phyloP scores from a whole-genome alignment of 371 early-diverging fungal genomes.

The Mucor saturninus region DNA sequence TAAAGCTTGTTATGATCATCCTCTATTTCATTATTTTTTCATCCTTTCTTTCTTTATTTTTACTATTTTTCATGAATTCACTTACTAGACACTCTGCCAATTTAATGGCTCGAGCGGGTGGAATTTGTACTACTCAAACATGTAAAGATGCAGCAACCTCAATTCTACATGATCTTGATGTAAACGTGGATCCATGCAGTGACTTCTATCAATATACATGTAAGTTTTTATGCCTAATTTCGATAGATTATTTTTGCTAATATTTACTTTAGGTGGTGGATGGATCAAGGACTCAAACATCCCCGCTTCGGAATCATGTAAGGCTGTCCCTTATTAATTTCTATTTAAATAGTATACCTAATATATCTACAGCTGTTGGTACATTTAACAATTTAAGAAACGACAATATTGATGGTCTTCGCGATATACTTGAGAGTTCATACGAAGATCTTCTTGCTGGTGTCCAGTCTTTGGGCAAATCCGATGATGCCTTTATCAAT shows the following conservation, averaged over 20 bases:
- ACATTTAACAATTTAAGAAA: constrained; percentile 32
- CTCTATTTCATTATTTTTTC: background rate
- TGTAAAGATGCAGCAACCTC: constrained; percentile 16
- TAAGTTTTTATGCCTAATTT: constrained; percentile 20
- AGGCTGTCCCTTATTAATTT: background rate
- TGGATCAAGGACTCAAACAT: constrained; percentile 47
- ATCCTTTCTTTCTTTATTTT: background rate
- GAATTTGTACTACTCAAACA: constrained; percentile 12
- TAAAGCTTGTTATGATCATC: background rate
- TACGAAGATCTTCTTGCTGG: constrained; percentile 27
- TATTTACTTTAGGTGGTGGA: constrained; percentile 46
- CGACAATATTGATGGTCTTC: constrained; percentile 35
- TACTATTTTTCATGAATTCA: background rate
- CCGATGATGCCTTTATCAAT: background rate
- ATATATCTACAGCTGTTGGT: constrained; percentile 32
- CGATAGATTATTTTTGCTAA: background rate
- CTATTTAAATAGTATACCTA: background rate
- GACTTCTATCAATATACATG: constrained; percentile 60
- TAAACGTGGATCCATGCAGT: constrained; percentile 44
- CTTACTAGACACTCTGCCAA: constrained; percentile 15
- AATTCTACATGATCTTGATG: constrained; percentile 33
- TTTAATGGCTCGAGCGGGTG: constrained; percentile 12
- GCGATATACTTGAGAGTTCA: constrained; percentile 25
- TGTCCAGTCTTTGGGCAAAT: background rate
- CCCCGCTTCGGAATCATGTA: constrained; percentile 49